Evolutionary conservation across 2,329 filamentous ascomycete species (phyloP), one percentile per base, ranked within the genome.

Genomic region (Dactylellina leptospora): DNA sequence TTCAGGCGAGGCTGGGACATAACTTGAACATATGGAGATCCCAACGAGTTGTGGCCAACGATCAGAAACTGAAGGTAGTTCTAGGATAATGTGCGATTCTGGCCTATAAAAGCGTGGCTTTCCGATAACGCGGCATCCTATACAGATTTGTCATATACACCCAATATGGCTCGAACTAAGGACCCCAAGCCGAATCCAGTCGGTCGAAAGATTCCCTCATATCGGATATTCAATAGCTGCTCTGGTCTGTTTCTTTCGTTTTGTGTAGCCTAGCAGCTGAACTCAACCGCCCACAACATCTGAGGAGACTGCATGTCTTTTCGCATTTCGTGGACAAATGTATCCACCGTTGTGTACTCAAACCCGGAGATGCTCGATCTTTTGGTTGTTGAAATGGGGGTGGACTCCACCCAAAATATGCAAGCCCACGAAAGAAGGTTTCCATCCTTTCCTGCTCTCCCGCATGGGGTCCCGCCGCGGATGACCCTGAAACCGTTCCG

Each of bases 401-500:
- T n/a, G 18, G 13, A 51, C 27, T 51, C 25, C 25, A 51, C 30
- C 30, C 22, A 9, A 18, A 54, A 40, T 4, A 36, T 47, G 36
- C 25, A 28, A 62, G 48, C 50, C 58, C 58, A 64, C 10, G 36
- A 40, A 40, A 40, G 36, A 53, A 60, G 38, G 27, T 53, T 40
- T 40, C 18, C 36, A 20, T 33, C 18, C 55, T 18, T 40, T 50
- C 20, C 23, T 33, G 23, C 55, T 54, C 50, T 18, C 33, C 33
- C 62, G 44, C 64, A 62, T 62, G 56, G 53, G 53, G 0, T 51
- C 59, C 59, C 59, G 53, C 68, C 59, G 51, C 66, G 66, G 68
- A 72, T 72, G 47, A n/a, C 54, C 53, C 27, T 59, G 59, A 59
- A 56, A 53, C 53, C 13, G 23, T 59, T 72, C 68, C 68, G 68